Base-by-base conservation (phyloP, 1,139 yeast genomes). In the Groenewaldozyma sp. region DNA sequence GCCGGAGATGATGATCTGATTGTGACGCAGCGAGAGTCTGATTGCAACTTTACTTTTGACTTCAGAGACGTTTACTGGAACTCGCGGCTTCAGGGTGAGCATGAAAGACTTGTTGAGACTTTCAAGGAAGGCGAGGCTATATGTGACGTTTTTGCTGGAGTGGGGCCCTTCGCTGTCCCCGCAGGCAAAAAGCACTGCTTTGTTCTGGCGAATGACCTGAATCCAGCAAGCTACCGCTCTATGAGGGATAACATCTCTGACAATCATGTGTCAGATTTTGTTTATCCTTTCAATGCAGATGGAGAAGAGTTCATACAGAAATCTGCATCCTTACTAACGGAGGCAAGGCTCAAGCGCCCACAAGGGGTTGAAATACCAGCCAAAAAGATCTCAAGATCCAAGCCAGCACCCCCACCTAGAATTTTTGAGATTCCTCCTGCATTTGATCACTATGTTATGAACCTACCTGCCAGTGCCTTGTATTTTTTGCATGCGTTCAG, bases 131-230 rank as follows among this genome's bases (percentile, higher is more conserved):
- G 78, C 9, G 82, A 81, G 45, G 82, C 84, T 2, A 84, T 93
- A 0, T 86, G 87, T 49, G 99, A 93, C 65, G 97, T 87, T 0
- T 84, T 93, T 74, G 98, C 96, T 0, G 99, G 99, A 28, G 98
- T 93, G 2, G 99, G 99, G 0, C 99, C 99, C 2, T 93, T 93
- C 66, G 93, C 94, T 1, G 76, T 91, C 1, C 99, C 99, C 0
- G 95, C 96, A 1, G 98, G 88, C 14, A 87, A 82, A 60, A 84
- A 81, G 45, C 71, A 73, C 16, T 83, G 78, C 3, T 60, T 88
- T 40, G 94, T 84, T 0, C 67, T 88, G 52, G 96, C 97, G 14
- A 93, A 88, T 58, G 99, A 93, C 59, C 68, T 93, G 56, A 93
- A 93, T 54, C 97, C 97, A 0, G 83, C 82, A 46, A 79, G 94